These are phyloP conservation scores for Fagus crenata DNA, from an alignment of 306 rosid genomes.

Conservation along the genomic window DNA sequence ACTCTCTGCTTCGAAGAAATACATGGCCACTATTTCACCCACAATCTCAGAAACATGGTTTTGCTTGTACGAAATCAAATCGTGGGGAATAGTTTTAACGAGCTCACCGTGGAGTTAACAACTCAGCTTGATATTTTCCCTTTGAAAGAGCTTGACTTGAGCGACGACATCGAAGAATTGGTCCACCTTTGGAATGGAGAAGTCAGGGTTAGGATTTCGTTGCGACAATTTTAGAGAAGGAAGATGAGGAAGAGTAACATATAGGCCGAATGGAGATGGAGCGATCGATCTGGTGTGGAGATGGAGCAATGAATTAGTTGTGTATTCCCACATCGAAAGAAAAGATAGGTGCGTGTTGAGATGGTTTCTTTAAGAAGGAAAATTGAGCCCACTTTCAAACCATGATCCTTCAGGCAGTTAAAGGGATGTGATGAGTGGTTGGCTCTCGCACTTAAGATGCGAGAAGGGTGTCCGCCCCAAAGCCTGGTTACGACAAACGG, in stretches of 20 bases:
- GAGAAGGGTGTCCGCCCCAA: constrained; percentile 65
- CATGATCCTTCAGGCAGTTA: constrained; percentile 92
- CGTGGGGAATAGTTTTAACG: constrained; percentile 54
- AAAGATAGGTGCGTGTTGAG: accelerated
- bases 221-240: too few species aligned
- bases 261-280: too few species aligned
- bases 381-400: accelerated
- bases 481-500: constrained; percentile 90
- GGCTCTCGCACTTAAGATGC: constrained; percentile 25
- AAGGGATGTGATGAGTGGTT: constrained; percentile 82
- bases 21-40: too few species aligned
- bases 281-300: too few species aligned
- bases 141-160: constrained; percentile 41
- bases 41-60: too few species aligned
- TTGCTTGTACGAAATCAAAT: constrained; percentile 15
- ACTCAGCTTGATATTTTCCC: constrained; percentile 82
- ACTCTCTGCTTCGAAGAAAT: constrained; percentile 76
- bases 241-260: too few species aligned
- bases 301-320: not conserved
- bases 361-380: not conserved
- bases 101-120: constrained; percentile 60
- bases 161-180: constrained; percentile 62
- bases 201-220: too few species aligned
- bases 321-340: constrained; percentile 41
- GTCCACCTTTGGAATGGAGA: too few species aligned